Percentiles rank a stretch among this genome's conserved stretches.
These are phyloP conservation scores for Lotus japonicus DNA, from an alignment of 306 rosid genomes.

Conservation along the genomic window DNA sequence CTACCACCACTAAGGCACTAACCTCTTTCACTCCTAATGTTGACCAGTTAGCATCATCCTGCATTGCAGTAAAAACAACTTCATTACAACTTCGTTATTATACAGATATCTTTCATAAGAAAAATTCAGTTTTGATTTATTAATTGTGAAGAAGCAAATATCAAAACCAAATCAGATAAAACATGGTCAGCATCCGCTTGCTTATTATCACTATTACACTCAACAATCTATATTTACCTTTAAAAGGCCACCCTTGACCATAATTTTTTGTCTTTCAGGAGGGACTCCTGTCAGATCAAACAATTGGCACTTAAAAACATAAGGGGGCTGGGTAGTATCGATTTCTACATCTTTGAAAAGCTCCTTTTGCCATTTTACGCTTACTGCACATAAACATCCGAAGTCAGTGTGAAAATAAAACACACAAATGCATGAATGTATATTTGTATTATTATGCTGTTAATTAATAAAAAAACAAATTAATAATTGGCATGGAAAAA, in stretches of 20 bases:
- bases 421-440: too few species aligned
- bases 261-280: conserved; percentile 95
- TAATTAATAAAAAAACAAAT: background rate
- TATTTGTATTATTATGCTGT: too few species aligned
- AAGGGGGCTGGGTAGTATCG: conserved; percentile 80
- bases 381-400: conserved; percentile 43
- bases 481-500: background rate
- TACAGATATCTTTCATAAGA: background rate
- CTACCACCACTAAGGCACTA: conserved; percentile 25
- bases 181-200: background rate
- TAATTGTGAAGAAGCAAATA: background rate
- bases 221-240: conserved; percentile 48
- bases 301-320: conserved; percentile 91
- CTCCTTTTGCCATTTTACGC: conserved; percentile 94
- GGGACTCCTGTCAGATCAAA: conserved; percentile 92
- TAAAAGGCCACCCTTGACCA: conserved; percentile 96
- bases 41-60: conserved; percentile 97
- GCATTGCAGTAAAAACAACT: conserved; percentile 21
- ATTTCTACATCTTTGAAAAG: conserved; percentile 70
- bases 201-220: background rate
- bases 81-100: background rate
- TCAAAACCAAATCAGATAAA: conserved; percentile 7
- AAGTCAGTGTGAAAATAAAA: background rate
- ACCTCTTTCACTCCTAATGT: conserved; percentile 80
- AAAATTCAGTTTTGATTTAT: background rate